Evolutionary conservation across 1,284 basidiomycete genomes (phyloP).

Genomic region (Phylloporus sp.): DNA sequence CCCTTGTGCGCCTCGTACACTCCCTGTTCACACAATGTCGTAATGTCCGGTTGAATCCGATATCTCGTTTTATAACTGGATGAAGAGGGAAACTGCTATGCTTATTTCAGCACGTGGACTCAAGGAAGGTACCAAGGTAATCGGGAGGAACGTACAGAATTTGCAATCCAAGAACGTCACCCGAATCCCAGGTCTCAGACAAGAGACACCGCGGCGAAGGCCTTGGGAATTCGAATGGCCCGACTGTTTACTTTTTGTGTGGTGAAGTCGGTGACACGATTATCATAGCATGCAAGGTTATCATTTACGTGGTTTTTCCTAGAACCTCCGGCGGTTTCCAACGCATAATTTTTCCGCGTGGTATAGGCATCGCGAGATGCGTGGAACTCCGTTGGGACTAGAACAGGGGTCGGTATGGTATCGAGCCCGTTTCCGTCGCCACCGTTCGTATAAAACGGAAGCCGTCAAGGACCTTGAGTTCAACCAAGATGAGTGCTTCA

Average conservation of each 20-base stretch:
- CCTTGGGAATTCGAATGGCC: conserved; percentile 12
- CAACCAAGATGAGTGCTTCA: conserved; percentile 19
- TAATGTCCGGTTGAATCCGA: conserved; percentile 26
- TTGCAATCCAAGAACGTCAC: conserved; percentile 25
- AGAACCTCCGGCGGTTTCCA: conserved; percentile 14
- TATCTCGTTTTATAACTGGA: conserved; percentile 7
- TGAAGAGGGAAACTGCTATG: conserved; percentile 15
- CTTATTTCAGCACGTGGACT: conserved; percentile 20
- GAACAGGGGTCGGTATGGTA: conserved; percentile 20
- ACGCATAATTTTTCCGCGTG: conserved; percentile 17
- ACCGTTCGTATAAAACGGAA: conserved; percentile 27
- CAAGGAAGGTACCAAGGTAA: conserved; percentile 12
- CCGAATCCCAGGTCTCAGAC: conserved; percentile 15
- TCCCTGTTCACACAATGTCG: conserved; percentile 19
- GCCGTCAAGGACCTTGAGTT: not conserved
- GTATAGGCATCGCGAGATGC: conserved; percentile 3
- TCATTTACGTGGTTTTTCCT: conserved; percentile 34
- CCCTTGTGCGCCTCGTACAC: conserved; percentile 8
- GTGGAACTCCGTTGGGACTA: conserved; percentile 9
- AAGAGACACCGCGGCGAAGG: conserved; percentile 37
- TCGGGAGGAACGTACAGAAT: conserved; percentile 26
- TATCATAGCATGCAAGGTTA: conserved; percentile 26
- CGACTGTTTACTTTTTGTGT: conserved; percentile 9
- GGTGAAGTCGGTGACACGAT: conserved; percentile 25
- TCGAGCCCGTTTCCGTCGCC: conserved; percentile 8